Evolutionary conservation across 805 yeast genomes (phyloP).

Genomic region (Pichia thaimueangensis): DNA sequence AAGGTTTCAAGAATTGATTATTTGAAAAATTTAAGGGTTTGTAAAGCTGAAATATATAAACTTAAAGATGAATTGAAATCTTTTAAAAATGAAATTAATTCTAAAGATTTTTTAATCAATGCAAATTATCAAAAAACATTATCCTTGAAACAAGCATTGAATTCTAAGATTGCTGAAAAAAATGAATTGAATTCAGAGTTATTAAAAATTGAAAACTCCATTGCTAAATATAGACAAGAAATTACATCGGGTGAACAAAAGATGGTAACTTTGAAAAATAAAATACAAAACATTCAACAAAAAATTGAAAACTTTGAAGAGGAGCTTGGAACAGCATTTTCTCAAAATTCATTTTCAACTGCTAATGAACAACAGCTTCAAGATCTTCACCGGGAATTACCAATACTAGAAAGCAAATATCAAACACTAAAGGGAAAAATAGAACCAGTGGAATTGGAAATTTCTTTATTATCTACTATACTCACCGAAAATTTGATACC

Average conservation of each 20-base stretch:
- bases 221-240: conserved; percentile 39
- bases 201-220: conserved; percentile 37
- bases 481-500: conserved; percentile 34
- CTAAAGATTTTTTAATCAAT: conserved; percentile 48
- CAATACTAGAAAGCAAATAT: conserved; percentile 35
- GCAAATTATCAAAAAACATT: conserved; percentile 39
- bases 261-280: conserved; percentile 28
- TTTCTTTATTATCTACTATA: conserved; percentile 47
- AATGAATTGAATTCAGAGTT: conserved; percentile 40
- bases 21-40: conserved; percentile 48
- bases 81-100: conserved; percentile 33
- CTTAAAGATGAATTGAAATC: conserved; percentile 35
- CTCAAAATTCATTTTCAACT: conserved; percentile 38
- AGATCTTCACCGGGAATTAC: conserved; percentile 31
- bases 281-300: conserved; percentile 31
- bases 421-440: conserved; percentile 35
- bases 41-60: conserved; percentile 41
- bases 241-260: conserved; percentile 31
- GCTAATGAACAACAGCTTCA: conserved; percentile 43
- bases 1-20: conserved; percentile 66
- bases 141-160: conserved; percentile 34
- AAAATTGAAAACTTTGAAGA: conserved; percentile 37
- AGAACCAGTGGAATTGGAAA: conserved; percentile 39
- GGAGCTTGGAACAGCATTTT: conserved; percentile 52
- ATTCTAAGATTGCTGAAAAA: conserved; percentile 34